A percentile compares a stretch with the other conserved stretches of the same genome.
Conservation (phyloP, 495 filamentous ascomycete genomes). For the Bathelium albidoporum region DNA sequence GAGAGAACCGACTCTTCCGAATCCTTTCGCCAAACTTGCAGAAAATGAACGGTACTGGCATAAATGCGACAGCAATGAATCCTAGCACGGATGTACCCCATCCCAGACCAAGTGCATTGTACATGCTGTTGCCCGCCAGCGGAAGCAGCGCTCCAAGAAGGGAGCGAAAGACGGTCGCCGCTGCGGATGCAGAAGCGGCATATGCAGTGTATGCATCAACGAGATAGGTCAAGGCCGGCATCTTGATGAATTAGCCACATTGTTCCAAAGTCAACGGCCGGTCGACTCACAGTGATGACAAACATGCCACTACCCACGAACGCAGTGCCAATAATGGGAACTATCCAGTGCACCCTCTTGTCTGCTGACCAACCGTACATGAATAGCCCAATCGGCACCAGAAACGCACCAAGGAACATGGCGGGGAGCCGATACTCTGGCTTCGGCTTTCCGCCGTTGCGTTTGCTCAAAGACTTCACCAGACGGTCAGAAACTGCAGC, state of each 20-base stretch:
- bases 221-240: constrained; percentile 22
- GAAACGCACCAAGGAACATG: constrained; percentile 51
- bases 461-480: neutral
- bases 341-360: constrained; percentile 24
- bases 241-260: neutral
- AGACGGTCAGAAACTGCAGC: constrained; percentile 30
- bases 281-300: constrained; percentile 15
- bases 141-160: constrained; percentile 14
- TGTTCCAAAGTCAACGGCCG: neutral
- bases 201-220: constrained; percentile 13
- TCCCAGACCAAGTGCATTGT: constrained; percentile 12
- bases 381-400: constrained; percentile 45
- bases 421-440: constrained; percentile 49
- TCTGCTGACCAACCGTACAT: constrained; percentile 28
- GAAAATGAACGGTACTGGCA: constrained; percentile 15
- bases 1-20: neutral
- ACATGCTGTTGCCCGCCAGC: constrained; percentile 15
- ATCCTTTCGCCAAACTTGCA: constrained; percentile 13
- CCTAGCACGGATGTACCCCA: constrained; percentile 15
- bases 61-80: constrained; percentile 13
- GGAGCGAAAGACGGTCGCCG: constrained; percentile 12
- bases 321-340: constrained; percentile 17
- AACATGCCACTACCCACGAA: constrained; percentile 24
- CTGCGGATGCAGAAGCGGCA: constrained; percentile 17
- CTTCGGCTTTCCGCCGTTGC: constrained; percentile 11